phyloP scores from a whole-genome alignment of 805 yeast species.

The Nakazawaea ishiwadae region DNA sequence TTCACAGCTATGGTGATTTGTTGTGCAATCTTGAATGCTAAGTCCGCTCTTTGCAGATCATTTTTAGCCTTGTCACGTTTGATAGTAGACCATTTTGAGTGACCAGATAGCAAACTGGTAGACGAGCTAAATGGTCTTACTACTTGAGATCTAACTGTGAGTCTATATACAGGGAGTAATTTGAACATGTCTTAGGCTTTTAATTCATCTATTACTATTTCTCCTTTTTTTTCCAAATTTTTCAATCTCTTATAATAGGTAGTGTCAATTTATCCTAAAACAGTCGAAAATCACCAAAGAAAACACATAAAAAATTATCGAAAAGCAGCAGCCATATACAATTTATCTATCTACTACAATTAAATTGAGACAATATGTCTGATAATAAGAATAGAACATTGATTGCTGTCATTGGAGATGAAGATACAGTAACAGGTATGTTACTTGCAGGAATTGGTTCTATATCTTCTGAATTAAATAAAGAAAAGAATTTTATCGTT shows the following conservation, averaged over 20 bases:
- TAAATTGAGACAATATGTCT: too few species aligned
- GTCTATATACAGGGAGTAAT: background rate
- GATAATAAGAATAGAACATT: conserved; percentile 64
- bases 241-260: background rate
- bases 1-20: conserved; percentile 74
- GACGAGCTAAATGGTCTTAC: too few species aligned
- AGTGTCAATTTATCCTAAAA: too few species aligned
- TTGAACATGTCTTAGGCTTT: too few species aligned
- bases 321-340: too few species aligned
- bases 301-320: too few species aligned
- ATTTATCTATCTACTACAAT: too few species aligned
- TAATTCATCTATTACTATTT: too few species aligned
- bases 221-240: background rate
- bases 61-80: conserved; percentile 92
- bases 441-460: conserved; percentile 95
- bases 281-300: too few species aligned
- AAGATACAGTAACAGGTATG: conserved; percentile 95
- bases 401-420: conserved; percentile 95
- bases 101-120: conserved; percentile 54
- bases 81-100: conserved; percentile 93
- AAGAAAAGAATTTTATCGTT: conserved; percentile 72
- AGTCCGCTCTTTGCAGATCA: conserved; percentile 71
- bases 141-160: background rate
- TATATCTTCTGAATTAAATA: conserved; percentile 50
- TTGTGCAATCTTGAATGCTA: conserved; percentile 66